A percentile compares a stretch with the other conserved stretches of the same genome.
phyloP scores from a whole-genome alignment of 2,329 filamentous ascomycete species.

The Fusarium cyanostomum region DNA sequence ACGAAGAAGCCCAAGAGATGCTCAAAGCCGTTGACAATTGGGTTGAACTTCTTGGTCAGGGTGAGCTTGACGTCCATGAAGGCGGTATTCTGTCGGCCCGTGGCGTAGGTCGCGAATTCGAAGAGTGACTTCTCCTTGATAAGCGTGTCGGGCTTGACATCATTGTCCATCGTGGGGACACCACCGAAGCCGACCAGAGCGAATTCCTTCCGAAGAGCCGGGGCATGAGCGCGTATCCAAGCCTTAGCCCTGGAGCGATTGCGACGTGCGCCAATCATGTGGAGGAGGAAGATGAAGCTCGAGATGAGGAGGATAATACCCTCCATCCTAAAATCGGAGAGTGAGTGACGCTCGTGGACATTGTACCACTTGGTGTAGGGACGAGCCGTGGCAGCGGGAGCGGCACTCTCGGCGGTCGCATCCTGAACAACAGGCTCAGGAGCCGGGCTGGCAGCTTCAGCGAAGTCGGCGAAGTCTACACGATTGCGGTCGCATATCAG shows the following conservation, averaged over 20 bases:
- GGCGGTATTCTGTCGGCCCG: conserved; percentile 90
- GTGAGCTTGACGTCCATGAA: conserved; percentile 88
- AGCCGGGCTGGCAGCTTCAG: conserved; percentile 75
- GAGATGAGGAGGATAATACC: conserved; percentile 82
- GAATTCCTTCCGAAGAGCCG: conserved; percentile 81
- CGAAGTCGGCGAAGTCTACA: conserved; percentile 93
- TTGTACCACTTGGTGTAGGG: conserved; percentile 98
- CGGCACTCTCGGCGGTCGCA: conserved; percentile 56
- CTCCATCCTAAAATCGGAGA: conserved; percentile 88
- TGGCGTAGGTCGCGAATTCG: conserved; percentile 88
- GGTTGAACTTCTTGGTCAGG: conserved; percentile 88
- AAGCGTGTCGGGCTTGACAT: conserved; percentile 55
- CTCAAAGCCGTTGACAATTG: conserved; percentile 70
- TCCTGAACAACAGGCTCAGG: conserved; percentile 60
- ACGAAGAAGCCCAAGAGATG: conserved; percentile 77
- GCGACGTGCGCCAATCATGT: conserved; percentile 80
- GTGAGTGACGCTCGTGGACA: conserved; percentile 87
- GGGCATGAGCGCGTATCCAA: conserved; percentile 81
- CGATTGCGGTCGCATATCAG: conserved; percentile 41
- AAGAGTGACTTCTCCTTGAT: conserved; percentile 88
- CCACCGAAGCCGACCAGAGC: conserved; percentile 83
- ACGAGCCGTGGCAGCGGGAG: conserved; percentile 59
- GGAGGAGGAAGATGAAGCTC: conserved; percentile 76
- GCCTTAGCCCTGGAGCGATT: conserved; percentile 83
- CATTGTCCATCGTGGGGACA: conserved; percentile 59